phyloP scores from a whole-genome alignment of 1,139 yeast genomes.

The Protomyces inouyei region DNA sequence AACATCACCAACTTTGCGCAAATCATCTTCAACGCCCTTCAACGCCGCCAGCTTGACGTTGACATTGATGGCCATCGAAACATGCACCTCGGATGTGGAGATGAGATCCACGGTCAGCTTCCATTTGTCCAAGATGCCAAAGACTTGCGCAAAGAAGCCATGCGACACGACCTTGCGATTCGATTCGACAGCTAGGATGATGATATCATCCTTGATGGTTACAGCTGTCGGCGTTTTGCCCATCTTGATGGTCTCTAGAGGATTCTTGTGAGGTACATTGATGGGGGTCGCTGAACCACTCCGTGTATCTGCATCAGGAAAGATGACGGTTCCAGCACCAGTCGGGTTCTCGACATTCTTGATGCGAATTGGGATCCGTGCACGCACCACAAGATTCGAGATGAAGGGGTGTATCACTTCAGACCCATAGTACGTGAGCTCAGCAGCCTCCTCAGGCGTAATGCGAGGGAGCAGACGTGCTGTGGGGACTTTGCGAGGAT shows the following conservation, averaged over 20 bases:
- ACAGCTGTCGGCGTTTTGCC: conserved; percentile 92
- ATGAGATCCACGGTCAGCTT: conserved; percentile 89
- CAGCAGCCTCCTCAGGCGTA: conserved; percentile 98
- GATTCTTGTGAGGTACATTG: conserved; percentile 50
- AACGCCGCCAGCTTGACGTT: conserved; percentile 50
- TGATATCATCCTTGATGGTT: conserved; percentile 88
- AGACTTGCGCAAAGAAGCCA: conserved; percentile 88
- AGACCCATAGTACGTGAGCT: conserved; percentile 91
- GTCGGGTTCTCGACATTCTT: conserved; percentile 89
- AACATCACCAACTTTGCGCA: conserved; percentile 75
- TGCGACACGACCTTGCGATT: conserved; percentile 89
- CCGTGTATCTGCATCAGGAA: conserved; percentile 80
- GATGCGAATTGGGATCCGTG: conserved; percentile 91
- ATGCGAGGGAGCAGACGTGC: conserved; percentile 82
- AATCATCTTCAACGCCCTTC: conserved; percentile 51
- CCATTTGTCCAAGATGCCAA: conserved; percentile 76
- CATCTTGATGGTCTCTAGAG: conserved; percentile 36
- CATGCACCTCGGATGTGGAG: conserved; percentile 95
- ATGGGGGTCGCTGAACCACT: conserved; percentile 85
- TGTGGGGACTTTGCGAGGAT: conserved; percentile 87
- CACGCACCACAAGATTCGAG: conserved; percentile 96
- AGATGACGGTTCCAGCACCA: conserved; percentile 88
- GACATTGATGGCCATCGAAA: conserved; percentile 92
- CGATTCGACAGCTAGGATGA: conserved; percentile 87
- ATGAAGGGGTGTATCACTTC: conserved; percentile 98